phyloP scores from a whole-genome alignment of 1,284 basidiomycete genomes.

The Puccinia triticina region DNA sequence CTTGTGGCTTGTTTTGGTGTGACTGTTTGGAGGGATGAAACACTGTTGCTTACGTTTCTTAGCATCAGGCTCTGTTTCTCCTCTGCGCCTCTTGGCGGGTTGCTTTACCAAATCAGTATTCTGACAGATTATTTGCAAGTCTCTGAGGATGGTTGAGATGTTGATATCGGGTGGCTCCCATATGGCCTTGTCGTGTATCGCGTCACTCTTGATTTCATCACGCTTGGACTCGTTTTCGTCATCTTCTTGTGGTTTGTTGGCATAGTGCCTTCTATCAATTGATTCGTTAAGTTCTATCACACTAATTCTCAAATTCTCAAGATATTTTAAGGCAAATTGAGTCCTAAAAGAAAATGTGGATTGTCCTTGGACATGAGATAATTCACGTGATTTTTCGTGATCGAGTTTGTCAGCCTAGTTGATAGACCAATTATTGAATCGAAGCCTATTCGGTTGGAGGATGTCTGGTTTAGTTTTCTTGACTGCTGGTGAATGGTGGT shows the following conservation, averaged over 20 bases:
- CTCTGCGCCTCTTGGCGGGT: too few relatives aligned
- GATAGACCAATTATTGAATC: background rate
- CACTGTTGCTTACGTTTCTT: too few relatives aligned
- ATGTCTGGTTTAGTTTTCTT: background rate
- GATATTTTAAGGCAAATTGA: slow-evolving; percentile 5
- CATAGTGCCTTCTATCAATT: background rate
- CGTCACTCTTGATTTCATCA: background rate
- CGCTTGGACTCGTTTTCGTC: background rate
- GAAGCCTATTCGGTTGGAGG: background rate
- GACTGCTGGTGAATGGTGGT: background rate
- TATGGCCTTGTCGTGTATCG: too few relatives aligned
- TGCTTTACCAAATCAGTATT: too few relatives aligned
- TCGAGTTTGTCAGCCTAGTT: background rate
- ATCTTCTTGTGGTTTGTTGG: background rate
- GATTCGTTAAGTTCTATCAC: background rate
- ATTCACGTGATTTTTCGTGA: background rate
- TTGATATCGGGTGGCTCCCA: background rate
- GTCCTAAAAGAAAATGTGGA: background rate
- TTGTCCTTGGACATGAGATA: background rate
- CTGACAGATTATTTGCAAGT: background rate
- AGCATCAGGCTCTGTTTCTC: too few relatives aligned
- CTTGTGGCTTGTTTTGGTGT: too few relatives aligned
- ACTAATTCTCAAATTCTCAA: background rate
- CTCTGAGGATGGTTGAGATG: background rate
- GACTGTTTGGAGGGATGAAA: too few relatives aligned